These are phyloP conservation scores for Alternaria postmessia DNA, from an alignment of 2,329 filamentous ascomycete species.

Conservation along the genomic window DNA sequence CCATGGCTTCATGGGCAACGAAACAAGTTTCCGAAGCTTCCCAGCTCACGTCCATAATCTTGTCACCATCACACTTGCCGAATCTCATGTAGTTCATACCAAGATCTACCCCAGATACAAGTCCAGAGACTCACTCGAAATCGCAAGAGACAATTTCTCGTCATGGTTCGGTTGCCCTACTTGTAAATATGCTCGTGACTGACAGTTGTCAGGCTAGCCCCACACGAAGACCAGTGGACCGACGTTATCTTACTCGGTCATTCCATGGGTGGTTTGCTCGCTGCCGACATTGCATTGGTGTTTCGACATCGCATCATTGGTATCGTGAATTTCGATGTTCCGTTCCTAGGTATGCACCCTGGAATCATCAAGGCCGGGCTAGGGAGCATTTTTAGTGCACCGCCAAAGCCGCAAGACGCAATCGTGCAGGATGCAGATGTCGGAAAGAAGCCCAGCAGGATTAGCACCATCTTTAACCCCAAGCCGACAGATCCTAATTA, in stretches of 20 bases:
- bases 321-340: slow-evolving; percentile 82
- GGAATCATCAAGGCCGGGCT: slow-evolving; percentile 85
- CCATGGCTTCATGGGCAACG: slow-evolving; percentile 89
- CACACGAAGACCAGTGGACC: slow-evolving; percentile 75
- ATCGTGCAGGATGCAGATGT: slow-evolving; percentile 21
- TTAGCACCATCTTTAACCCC: slow-evolving; percentile 50
- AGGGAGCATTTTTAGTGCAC: slow-evolving; percentile 73
- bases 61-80: slow-evolving; percentile 70
- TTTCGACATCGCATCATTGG: slow-evolving; percentile 82
- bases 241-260: slow-evolving; percentile 87
- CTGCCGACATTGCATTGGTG: slow-evolving; percentile 79
- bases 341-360: slow-evolving; percentile 87
- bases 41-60: slow-evolving; percentile 85
- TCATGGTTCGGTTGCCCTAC: slow-evolving; percentile 62
- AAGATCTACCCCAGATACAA: slow-evolving; percentile 86
- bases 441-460: slow-evolving; percentile 38
- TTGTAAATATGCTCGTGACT: slow-evolving; percentile 1
- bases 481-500: slow-evolving; percentile 67
- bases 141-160: slow-evolving; percentile 84
- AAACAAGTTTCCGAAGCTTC: slow-evolving; percentile 86
- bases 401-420: slow-evolving; percentile 39
- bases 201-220: slow-evolving; percentile 66
- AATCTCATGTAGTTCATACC: slow-evolving; percentile 82
- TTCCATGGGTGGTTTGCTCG: slow-evolving; percentile 86
- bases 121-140: slow-evolving; percentile 73